phyloP scores from a whole-genome alignment of 306 rosid genomes.

The Sophora flavescens region DNA sequence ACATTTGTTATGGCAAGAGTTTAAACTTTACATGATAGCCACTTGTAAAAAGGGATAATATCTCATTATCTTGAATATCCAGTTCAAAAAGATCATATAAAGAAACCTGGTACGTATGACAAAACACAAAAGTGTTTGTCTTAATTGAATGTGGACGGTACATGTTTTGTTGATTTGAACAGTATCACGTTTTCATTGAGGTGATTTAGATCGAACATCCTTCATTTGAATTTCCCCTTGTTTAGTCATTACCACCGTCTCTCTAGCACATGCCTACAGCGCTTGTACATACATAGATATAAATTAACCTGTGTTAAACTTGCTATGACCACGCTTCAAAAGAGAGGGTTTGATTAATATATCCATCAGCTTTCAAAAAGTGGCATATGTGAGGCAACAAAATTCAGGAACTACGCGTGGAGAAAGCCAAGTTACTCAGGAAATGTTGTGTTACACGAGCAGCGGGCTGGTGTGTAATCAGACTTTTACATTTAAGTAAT shows the following conservation, averaged over 20 bases:
- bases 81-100: no score
- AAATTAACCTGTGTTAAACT: not conserved
- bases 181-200: not conserved
- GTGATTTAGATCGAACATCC: not conserved
- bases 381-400: not conserved
- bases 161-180: not conserved
- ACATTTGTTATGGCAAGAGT: no score
- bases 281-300: not conserved
- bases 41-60: no score
- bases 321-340: not conserved
- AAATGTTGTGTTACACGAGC: not conserved
- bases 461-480: not conserved
- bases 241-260: not conserved
- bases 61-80: no score
- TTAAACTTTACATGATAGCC: no score
- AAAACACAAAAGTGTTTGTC: not conserved
- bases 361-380: not conserved
- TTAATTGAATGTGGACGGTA: constrained; percentile 2
- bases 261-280: not conserved
- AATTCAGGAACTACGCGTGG: not conserved
- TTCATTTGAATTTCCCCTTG: not conserved
- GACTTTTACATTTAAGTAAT: not conserved
- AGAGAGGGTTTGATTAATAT: not conserved
- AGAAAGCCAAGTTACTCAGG: not conserved
- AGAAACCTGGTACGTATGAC: no score